These are phyloP conservation scores for Smallanthus sonchifolius DNA, from an alignment of 129 eudicot species.

Conservation along the genomic window DNA sequence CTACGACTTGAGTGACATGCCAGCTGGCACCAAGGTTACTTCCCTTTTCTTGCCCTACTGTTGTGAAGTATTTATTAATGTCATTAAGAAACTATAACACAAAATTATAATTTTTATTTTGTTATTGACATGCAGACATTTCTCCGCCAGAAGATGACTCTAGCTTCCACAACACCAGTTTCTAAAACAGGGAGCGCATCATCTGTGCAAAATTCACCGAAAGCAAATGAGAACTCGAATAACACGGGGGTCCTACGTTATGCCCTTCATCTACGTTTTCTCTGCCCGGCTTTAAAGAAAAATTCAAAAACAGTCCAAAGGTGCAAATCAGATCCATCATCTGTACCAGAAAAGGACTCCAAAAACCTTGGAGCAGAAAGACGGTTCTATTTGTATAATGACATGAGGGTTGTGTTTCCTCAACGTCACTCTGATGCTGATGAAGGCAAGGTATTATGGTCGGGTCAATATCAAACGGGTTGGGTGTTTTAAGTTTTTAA, in stretches of 20 bases:
- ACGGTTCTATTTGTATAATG: conserved; percentile 80
- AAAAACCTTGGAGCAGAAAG: conserved; percentile 49
- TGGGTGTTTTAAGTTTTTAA: not conserved
- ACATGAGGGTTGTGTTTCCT: conserved; percentile 97
- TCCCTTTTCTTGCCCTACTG: not conserved
- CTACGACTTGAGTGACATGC: conserved; percentile 98
- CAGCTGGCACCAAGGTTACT: conserved; percentile 92
- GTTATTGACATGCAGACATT: conserved; percentile 52
- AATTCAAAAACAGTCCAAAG: conserved; percentile 35
- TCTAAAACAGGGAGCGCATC: conserved; percentile 33
- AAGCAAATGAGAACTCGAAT: conserved; percentile 51
- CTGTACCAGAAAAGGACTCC: conserved; percentile 37
- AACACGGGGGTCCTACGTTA: conserved; percentile 82
- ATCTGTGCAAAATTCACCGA: conserved; percentile 42
- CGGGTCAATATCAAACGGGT: not conserved
- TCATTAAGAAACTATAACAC: not conserved
- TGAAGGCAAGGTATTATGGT: conserved; percentile 84
- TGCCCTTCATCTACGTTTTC: conserved; percentile 88
- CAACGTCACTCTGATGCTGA: conserved; percentile 99
- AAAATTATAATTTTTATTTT: not conserved
- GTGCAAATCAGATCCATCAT: conserved; percentile 61
- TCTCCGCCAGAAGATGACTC: conserved; percentile 80
- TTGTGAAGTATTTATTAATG: not conserved
- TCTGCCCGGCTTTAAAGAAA: conserved; percentile 67
- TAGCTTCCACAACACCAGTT: conserved; percentile 43